Conservation (phyloP, 768 basidiomycete genomes). For the Rhizopogon roseolus region DNA sequence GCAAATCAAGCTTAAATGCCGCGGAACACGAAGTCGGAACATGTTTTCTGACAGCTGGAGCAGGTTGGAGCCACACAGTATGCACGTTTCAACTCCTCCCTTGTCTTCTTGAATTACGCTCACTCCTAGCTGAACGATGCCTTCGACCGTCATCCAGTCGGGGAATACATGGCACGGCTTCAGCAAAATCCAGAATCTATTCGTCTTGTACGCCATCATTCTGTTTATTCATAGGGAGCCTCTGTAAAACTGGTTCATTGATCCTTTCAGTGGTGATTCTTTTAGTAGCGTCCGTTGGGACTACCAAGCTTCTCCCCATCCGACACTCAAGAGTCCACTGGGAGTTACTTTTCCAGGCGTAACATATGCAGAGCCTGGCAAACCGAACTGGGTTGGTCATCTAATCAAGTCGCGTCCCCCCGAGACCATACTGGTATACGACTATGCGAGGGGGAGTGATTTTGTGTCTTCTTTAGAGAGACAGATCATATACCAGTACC, state of each 20-base stretch:
- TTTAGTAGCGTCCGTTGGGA: constrained; percentile 33
- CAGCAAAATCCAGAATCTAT: constrained; percentile 32
- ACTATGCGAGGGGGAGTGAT: constrained; percentile 55
- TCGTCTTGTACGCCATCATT: constrained; percentile 47
- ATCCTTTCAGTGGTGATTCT: constrained; percentile 52
- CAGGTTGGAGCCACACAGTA: not conserved
- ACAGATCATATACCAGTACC: constrained; percentile 38
- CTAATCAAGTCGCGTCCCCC: constrained; percentile 37
- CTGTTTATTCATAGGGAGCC: not conserved
- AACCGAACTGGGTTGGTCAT: constrained; percentile 62
- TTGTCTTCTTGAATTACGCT: not conserved
- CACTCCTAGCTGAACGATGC: not conserved
- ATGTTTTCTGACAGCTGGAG: not conserved
- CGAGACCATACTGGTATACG: constrained; percentile 40
- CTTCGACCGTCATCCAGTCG: constrained; percentile 8
- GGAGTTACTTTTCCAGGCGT: constrained; percentile 46
- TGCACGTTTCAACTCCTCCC: not conserved
- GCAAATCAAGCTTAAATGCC: too few relatives aligned
- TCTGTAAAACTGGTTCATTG: not conserved
- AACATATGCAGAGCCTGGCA: constrained; percentile 34
- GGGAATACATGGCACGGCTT: constrained; percentile 40
- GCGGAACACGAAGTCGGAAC: not conserved
- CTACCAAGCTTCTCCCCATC: constrained; percentile 15
- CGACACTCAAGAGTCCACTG: constrained; percentile 40
- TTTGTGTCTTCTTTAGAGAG: constrained; percentile 34